Percentiles rank a stretch among this genome's conserved stretches.
Evolutionary conservation across 495 filamentous ascomycete genomes (phyloP).

Genomic region (Aspergillus wentii): DNA sequence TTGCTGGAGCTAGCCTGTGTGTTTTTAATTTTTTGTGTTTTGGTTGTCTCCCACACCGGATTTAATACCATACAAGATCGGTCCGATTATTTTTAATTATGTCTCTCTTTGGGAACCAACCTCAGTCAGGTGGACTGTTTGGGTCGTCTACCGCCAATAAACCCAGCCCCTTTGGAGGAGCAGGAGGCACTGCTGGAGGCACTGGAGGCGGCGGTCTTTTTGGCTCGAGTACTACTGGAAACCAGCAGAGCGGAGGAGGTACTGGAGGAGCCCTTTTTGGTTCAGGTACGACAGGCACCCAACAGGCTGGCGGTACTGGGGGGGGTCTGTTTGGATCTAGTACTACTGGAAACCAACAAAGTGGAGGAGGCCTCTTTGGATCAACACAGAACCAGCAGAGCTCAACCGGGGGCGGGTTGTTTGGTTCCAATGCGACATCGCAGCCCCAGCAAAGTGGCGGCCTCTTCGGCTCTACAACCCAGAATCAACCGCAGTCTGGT

Average conservation of each 20-base stretch:
- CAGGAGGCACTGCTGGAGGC: neutral
- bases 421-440: slow-evolving; percentile 13
- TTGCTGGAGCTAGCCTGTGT: no score
- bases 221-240: slow-evolving; percentile 11
- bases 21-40: no score
- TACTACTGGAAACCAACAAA: slow-evolving; percentile 13
- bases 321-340: slow-evolving; percentile 8
- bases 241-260: slow-evolving; percentile 5
- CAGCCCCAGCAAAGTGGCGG: slow-evolving; percentile 27
- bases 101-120: slow-evolving; percentile 36
- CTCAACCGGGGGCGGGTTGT: slow-evolving; percentile 11
- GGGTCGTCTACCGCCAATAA: slow-evolving; percentile 25
- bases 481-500: slow-evolving; percentile 29
- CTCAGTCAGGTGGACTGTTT: slow-evolving; percentile 14
- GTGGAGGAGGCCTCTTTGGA: slow-evolving; percentile 25
- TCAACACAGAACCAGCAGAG: slow-evolving; percentile 9
- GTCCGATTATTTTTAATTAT: slow-evolving; percentile 14
- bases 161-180: slow-evolving; percentile 29
- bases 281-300: neutral
- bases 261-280: slow-evolving; percentile 1
- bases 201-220: slow-evolving; percentile 2
- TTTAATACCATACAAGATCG: no score
- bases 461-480: slow-evolving; percentile 28
- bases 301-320: slow-evolving; percentile 5
- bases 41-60: no score